Evolutionary conservation across 2,329 filamentous ascomycete species (phyloP).

Genomic region (Aspergillus sp.): DNA sequence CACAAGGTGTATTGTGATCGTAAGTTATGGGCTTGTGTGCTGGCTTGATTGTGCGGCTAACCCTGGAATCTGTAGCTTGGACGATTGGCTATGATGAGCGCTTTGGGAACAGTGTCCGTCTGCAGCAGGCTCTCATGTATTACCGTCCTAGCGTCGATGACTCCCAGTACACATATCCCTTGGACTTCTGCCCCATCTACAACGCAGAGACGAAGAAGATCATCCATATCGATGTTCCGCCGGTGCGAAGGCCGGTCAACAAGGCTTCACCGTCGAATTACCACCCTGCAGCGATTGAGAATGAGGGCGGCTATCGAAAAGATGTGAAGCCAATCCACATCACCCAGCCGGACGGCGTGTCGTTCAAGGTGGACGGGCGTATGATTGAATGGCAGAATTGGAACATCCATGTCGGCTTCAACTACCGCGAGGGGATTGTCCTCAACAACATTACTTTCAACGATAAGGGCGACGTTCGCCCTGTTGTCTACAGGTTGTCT

Average conservation of each 20-base stretch:
- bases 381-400: slow-evolving; percentile 85
- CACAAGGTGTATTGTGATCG: slow-evolving; percentile 91
- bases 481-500: slow-evolving; percentile 81
- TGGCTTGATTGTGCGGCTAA: too few relatives aligned
- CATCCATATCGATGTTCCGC: slow-evolving; percentile 74
- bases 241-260: slow-evolving; percentile 64
- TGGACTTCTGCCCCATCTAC: slow-evolving; percentile 91
- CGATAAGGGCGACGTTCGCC: slow-evolving; percentile 66
- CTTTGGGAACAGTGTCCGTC: slow-evolving; percentile 65
- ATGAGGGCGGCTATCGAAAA: slow-evolving; percentile 63
- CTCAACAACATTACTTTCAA: slow-evolving; percentile 85
- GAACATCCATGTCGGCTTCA: slow-evolving; percentile 88
- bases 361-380: slow-evolving; percentile 66
- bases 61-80: slow-evolving; percentile 65
- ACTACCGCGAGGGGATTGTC: slow-evolving; percentile 85
- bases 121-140: slow-evolving; percentile 94
- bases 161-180: slow-evolving; percentile 80
- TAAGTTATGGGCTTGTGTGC: slow-evolving; percentile 29
- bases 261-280: slow-evolving; percentile 69
- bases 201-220: slow-evolving; percentile 70
- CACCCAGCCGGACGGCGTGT: slow-evolving; percentile 80
- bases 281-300: slow-evolving; percentile 61
- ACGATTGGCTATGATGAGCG: slow-evolving; percentile 91
- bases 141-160: slow-evolving; percentile 78
- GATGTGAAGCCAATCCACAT: slow-evolving; percentile 82